Evolutionary conservation across 225 moss, liverwort and hornwort species (phyloP), one percentile per base, ranked within the genome.

Genomic region (Takakia lepidozioides): DNA sequence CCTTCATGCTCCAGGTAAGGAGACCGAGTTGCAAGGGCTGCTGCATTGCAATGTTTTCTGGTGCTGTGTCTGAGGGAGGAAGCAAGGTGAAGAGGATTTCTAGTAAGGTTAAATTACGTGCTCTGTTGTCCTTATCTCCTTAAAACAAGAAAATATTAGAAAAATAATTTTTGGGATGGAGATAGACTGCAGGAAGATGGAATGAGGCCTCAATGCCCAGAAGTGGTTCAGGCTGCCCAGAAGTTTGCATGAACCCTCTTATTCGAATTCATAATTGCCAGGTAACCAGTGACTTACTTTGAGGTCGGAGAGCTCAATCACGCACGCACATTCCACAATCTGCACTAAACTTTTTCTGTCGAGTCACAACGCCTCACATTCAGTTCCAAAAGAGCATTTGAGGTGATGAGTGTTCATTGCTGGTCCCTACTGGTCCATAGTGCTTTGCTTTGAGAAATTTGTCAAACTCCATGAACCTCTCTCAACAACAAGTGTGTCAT

Each of bases 241-340:
- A 4, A 51, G 2, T 15, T 15, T 10, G 29, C 2, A 37, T 20
- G 1, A 54, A 10, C 16, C 54, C 38, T 9, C 5, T 5, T 18
- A 2, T 21, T 6, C 20, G 36, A 36, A 38, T 40, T 18, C 13
- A 28, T 14, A 46, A n/a, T 3, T 2, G 19, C 18, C 19, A 11
- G 26, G 21, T 21, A 43, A 8, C 29, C 16, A 48, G 16, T 9
- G 49, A 28, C 38, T 30, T 38, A 93, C 88, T 86, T 86, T 86
- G 4, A 93, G 59, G 58, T 86, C 89, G 0, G 75, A 63, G 1
- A 91, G 73, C 69, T 98, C 95, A 39, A 98, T 68, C 61, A 98
- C 57, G 54, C 95, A 98, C 14, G 73, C 84, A 46, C 95, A 91
- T 56, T 98, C 95, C 40, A 98, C 91, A 44, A 98, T 72, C 51